phyloP scores from a whole-genome alignment of 257 asterid genomes.

The Mitragyna speciosa region DNA sequence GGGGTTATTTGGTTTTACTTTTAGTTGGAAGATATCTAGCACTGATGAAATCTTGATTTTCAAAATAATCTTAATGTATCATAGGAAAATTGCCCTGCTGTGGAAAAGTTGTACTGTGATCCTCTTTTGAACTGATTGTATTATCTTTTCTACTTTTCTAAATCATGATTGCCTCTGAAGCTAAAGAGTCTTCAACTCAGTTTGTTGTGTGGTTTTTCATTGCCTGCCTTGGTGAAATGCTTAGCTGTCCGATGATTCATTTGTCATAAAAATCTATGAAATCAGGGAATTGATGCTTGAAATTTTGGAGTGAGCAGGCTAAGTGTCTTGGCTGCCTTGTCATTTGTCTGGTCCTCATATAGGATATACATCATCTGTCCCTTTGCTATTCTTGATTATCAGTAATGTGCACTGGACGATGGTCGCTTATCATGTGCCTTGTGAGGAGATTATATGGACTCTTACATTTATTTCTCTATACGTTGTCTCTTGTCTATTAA shows the following conservation, averaged over 20 bases:
- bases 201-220: not conserved
- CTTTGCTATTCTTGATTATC: not conserved
- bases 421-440: not conserved
- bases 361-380: not conserved
- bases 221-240: not conserved
- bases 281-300: not conserved
- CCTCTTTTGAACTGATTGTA: not conserved
- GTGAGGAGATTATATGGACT: not conserved
- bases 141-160: not conserved
- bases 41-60: not conserved
- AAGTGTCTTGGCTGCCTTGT: not conserved
- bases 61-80: not conserved
- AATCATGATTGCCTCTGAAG: not conserved
- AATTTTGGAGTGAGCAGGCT: not conserved
- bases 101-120: not conserved
- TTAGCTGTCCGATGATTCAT: not conserved
- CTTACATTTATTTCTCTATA: not conserved
- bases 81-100: not conserved
- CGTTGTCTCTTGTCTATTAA: not conserved
- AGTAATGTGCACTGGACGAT: not conserved
- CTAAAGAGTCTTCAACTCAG: not conserved
- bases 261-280: not conserved
- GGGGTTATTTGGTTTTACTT: not conserved
- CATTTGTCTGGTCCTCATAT: not conserved
- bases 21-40: not conserved